Base-by-base conservation (phyloP, 176 grass and related monocot species). In the Carex littledalei region DNA sequence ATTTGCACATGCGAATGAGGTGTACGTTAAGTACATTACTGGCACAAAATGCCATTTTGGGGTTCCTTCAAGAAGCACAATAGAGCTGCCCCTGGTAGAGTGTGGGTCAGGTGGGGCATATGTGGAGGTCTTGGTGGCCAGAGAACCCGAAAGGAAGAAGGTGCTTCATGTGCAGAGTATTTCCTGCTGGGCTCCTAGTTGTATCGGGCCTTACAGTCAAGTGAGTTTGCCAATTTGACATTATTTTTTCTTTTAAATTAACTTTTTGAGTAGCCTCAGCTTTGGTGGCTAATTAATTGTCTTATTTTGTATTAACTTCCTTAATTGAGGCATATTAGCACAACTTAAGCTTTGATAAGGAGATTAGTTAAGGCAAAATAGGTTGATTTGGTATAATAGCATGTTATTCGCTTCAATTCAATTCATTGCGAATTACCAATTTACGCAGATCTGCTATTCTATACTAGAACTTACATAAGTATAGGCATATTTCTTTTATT, bases 151-250 rank as follows among this genome's bases (percentile, higher is more conserved):
- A 78, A 50, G 5, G 34, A 98, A 94, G 85, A 91, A 82, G 90
- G 95, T 98, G 89, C 91, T 98, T 79, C 95, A 98, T 78, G 95
- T 98, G 71, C 95, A 98, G 81, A 98, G 95, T 90, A 90, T 98
- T 85, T 98, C 95, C 57, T 98, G 92, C 83, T 98, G 95, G 95
- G 95, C 95, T 24, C 95, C 95, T 88, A 98, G 95, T 86, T 98
- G 95, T 90, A 98, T 98, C 0, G 95, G 95, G 81, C 95, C 95
- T 72, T 98, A 98, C 64, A 98, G 93, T 86, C 95, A 98, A 92
- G 95, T 94, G 78, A 37, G 84, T 50, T 83, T 66, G 32, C 2
- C 54, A 67, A 37, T 89, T 45, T 41, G 34, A 62, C 18, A 73
- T 56, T 55, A 68, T 52, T 78, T 77, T 67, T 45, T 35, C 14